Evolutionary conservation across 306 rosid species (phyloP), one percentile per base, ranked within the genome.

Genomic region (Quillaja saponaria): DNA sequence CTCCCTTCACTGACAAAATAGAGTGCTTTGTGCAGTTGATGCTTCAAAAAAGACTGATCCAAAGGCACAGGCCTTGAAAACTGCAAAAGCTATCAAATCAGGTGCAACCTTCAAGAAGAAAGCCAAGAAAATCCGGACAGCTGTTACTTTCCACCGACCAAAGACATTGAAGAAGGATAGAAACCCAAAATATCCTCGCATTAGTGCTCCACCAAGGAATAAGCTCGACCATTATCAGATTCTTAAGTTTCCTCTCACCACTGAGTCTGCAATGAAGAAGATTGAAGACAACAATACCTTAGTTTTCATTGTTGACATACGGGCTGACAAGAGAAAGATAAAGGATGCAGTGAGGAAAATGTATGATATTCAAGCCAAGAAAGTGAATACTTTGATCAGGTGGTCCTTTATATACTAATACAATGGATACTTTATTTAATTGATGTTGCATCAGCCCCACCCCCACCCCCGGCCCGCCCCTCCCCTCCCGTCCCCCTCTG

Each of bases 201-300:
- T 81, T 13, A 89, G 96, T 71, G 96, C 95, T n/a, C 71, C 88
- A 1, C 84, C 95, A 2, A 84, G 96, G 84, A 83, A 89, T 61
- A 89, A 89, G 74, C 95, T 89, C 35, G 96, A 89, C 17, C 91
- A 81, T 25, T 86, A 89, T 57, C 95, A 86, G 63, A 86, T 89
- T 33, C 71, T 89, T 18, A 84, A 86, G 41, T 89, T 34, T 67
- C 96, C 96, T 49, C 91, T 89, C 13, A 89, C 96, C 38, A 89
- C 96, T 0, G 96, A 89, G 39, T 89, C 95, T 0, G 96, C 96
- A 4, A 89, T 86, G 96, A 89, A 89, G 75, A 86, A 89, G 71
- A 89, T 89, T n/a, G 96, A 89, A 45, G 96, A 89, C 51, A 89
- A 86, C 76, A 86, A 89, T 69, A 89, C 96, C 13, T 74, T 89